Conservation (phyloP, 306 rosid genomes). For the Medicago ruthenica region DNA sequence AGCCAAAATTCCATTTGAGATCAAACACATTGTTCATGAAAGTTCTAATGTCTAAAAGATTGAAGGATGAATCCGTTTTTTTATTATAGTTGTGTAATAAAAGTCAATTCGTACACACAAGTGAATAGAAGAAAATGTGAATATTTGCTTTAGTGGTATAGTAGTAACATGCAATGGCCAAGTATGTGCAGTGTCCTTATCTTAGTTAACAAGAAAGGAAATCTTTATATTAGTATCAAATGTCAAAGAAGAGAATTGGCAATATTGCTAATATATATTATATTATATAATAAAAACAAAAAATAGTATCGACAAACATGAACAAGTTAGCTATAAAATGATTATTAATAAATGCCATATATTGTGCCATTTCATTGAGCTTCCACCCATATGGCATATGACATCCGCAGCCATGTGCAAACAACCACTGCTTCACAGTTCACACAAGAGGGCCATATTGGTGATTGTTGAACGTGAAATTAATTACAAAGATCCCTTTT, state of each 20-base stretch:
- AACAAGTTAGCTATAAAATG: conserved; percentile 32
- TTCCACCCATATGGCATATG: conserved; percentile 49
- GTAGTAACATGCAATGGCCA: conserved; percentile 55
- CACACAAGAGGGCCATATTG: conserved; percentile 26
- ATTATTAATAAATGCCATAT: conserved; percentile 42
- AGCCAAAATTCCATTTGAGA: background rate
- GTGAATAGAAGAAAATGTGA: conserved; percentile 18
- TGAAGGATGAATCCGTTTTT: background rate
- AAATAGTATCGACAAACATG: conserved; percentile 4
- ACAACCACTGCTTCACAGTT: conserved; percentile 32
- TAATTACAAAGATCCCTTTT: background rate
- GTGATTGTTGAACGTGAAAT: conserved; percentile 9
- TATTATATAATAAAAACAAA: background rate
- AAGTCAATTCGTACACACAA: conserved; percentile 43
- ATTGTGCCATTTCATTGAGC: conserved; percentile 52
- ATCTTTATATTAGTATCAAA: conserved; percentile 26
- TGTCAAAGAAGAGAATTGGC: conserved; percentile 21
- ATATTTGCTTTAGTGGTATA: conserved; percentile 11
- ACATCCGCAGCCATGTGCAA: conserved; percentile 27
- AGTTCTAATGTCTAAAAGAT: background rate
- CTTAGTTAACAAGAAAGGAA: conserved; percentile 50
- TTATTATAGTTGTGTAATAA: no score
- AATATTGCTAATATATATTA: no score
- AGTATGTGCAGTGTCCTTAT: conserved; percentile 37
- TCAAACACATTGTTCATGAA: background rate